phyloP scores from a whole-genome alignment of 129 eudicot genomes.

The Flaveria bidentis region DNA sequence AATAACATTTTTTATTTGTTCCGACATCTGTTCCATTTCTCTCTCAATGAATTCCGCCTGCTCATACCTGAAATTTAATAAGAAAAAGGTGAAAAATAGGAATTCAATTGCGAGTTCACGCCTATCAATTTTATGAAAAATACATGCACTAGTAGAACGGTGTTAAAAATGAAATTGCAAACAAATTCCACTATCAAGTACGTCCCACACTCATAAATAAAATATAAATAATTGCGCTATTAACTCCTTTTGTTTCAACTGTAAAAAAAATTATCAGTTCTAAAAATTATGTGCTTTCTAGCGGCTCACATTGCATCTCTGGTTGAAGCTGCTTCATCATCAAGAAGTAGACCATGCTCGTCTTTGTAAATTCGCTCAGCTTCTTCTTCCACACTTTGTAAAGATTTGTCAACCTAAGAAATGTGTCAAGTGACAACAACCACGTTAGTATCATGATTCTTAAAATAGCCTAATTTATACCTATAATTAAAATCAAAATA shows the following conservation, averaged over 20 bases:
- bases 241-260: not conserved
- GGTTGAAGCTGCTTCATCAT: conserved; percentile 93
- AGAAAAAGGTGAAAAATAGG: not conserved
- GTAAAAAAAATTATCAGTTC: not conserved
- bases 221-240: not conserved
- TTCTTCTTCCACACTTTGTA: conserved; percentile 96
- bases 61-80: conserved; percentile 68
- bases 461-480: not conserved
- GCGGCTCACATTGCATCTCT: conserved; percentile 90
- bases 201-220: not conserved
- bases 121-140: not conserved
- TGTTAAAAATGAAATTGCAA: not conserved
- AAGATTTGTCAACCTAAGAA: conserved; percentile 80
- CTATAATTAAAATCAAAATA: too few relatives aligned
- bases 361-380: conserved; percentile 93
- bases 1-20: conserved; percentile 78
- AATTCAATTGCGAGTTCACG: not conserved
- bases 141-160: not conserved
- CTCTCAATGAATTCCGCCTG: conserved; percentile 88
- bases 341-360: conserved; percentile 80
- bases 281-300: not conserved
- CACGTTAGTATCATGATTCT: conserved; percentile 7
- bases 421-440: conserved; percentile 8
- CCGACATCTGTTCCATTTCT: conserved; percentile 86
- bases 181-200: not conserved